These are phyloP conservation scores for Pyricularia sp. DNA, from an alignment of 2,329 filamentous ascomycete species.

Conservation along the genomic window DNA sequence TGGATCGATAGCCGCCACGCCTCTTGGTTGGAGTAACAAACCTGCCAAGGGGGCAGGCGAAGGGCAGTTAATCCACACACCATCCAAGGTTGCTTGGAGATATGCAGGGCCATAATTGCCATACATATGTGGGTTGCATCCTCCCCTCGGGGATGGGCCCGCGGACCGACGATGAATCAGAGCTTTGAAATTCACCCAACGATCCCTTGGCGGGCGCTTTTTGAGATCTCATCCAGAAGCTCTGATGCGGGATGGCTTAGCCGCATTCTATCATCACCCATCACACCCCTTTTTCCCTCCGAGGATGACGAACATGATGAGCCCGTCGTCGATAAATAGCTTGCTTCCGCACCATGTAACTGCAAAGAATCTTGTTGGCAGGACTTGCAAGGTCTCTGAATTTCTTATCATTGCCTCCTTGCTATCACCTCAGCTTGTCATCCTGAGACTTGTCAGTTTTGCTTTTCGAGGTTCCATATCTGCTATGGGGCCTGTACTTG, in stretches of 20 bases:
- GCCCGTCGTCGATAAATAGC: not conserved
- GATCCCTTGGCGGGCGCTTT: not conserved
- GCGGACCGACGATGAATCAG: not conserved
- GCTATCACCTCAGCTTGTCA: not conserved
- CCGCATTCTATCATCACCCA: not conserved
- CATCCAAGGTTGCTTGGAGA: not conserved
- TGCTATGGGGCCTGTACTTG: not conserved
- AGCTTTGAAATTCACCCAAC: not conserved
- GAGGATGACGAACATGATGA: not conserved
- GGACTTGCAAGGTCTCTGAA: not conserved
- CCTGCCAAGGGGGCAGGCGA: too few relatives aligned
- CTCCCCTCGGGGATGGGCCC: not conserved
- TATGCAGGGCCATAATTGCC: not conserved
- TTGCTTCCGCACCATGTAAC: not conserved
- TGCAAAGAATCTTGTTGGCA: not conserved
- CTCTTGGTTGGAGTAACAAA: not conserved
- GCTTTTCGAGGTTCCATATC: not conserved
- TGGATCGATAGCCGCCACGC: not conserved
- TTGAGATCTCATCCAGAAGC: not conserved
- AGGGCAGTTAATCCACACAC: not conserved
- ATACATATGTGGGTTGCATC: not conserved
- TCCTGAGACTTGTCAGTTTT: not conserved
- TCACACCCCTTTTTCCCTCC: not conserved
- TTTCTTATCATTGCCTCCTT: not conserved
- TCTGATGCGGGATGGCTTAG: not conserved